These are phyloP conservation scores for Pythium plurisporium DNA, from an alignment of 352 stramenopile genomes.

Conservation along the genomic window DNA sequence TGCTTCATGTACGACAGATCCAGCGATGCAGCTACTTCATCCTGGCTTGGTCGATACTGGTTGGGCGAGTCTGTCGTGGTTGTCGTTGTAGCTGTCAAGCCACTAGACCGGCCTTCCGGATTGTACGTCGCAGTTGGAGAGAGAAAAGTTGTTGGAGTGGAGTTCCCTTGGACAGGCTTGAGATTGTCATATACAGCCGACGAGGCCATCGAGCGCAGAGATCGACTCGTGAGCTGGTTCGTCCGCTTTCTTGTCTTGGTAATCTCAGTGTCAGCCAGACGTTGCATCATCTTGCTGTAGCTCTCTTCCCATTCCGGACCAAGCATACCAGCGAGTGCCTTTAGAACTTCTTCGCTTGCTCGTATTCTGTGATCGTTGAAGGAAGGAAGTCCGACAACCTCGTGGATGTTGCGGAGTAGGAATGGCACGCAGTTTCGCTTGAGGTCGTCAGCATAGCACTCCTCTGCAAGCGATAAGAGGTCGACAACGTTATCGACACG, in stretches of 20 bases:
- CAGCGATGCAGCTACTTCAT: conserved; percentile 34
- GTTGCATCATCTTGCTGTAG: conserved; percentile 66
- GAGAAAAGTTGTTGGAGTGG: conserved; percentile 36
- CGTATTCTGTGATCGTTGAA: conserved; percentile 75
- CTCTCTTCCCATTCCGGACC: conserved; percentile 72
- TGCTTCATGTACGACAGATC: conserved; percentile 62
- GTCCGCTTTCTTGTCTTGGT: conserved; percentile 24
- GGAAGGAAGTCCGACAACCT: conserved; percentile 69
- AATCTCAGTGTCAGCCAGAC: conserved; percentile 26
- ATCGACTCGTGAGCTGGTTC: conserved; percentile 6
- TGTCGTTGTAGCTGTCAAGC: conserved; percentile 18
- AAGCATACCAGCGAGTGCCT: conserved; percentile 75
- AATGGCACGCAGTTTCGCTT: conserved; percentile 86
- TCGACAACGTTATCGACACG: conserved; percentile 77
- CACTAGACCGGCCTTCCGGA: conserved; percentile 26
- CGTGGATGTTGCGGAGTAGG: conserved; percentile 84
- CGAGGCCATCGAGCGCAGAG: conserved; percentile 11
- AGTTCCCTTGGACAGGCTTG: conserved; percentile 23
- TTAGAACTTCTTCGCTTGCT: conserved; percentile 79
- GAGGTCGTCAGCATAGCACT: conserved; percentile 73
- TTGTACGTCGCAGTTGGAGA: conserved; percentile 37
- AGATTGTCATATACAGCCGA: conserved; percentile 16
- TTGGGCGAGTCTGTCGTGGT: conserved; percentile 32
- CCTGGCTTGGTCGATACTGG: conserved; percentile 21
- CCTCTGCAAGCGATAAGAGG: conserved; percentile 66